Evolutionary conservation across 1,284 basidiomycete species (phyloP), one percentile per base, ranked within the genome.

Genomic region (Lentinus polychrous): DNA sequence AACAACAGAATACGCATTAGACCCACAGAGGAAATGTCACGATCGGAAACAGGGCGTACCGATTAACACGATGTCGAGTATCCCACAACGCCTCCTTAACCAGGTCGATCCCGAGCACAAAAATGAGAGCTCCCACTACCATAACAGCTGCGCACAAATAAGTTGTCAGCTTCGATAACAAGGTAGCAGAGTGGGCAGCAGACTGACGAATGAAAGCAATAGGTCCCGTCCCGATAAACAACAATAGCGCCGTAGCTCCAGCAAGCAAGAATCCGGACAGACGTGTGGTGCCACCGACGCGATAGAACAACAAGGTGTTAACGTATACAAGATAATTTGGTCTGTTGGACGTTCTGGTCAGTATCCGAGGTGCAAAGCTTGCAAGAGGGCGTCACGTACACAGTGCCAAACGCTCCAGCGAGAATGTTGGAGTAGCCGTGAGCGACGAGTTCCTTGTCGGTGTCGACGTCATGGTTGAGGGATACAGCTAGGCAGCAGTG

Each of bases 21-120:
- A 33, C 47, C 5, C 44, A 38, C 10, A 22, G 15, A 4, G 14
- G 18, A 8, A 27, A 32, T 11, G 8, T 15, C 34, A 10, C 51
- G 72, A 72, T 27, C 18, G 12, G n/a, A 40, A 11, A 68, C 68
- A 55, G 51, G 67, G 76, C 68, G 71, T 72, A 85, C 73, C 75
- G 72, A 73, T 81, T 92, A 15, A 94, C 92, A 15, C 94, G 82
- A 62, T 92, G 80, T 40, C 91, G 74, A 2, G 94, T 96, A 67
- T 99, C 95, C 93, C 94, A 98, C 3, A 98, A 67, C 0, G 95
- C 94, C 62, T 96, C 95, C 60, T 95, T 95, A 27, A 91, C 82
- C 24, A 99, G 79, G 58, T 99, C 95, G 52, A 98, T 81, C 0
- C 95, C 95, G 20, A 99, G 78, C 8, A 97, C 92, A 57, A 94